Percentiles rank a stretch among this genome's conserved stretches.
Conservation (phyloP, 352 stramenopile genomes). For the Phytophthora uliginosa region DNA sequence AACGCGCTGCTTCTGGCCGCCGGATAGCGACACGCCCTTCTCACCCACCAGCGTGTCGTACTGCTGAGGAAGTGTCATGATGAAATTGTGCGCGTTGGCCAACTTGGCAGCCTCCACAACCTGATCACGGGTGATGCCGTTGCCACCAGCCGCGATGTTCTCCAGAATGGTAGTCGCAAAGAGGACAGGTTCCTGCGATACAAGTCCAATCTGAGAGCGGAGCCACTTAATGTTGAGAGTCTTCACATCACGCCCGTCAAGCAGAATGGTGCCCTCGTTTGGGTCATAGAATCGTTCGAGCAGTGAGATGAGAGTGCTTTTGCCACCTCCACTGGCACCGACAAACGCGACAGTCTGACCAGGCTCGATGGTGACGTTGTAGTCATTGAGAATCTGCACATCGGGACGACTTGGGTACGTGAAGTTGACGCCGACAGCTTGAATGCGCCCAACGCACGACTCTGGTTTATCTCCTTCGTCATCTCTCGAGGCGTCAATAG, state of each 20-base stretch:
- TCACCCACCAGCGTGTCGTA: slow-evolving; percentile 77
- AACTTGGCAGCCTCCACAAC: slow-evolving; percentile 71
- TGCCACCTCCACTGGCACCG: slow-evolving; percentile 42
- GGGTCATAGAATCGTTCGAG: slow-evolving; percentile 93
- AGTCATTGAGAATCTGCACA: slow-evolving; percentile 39
- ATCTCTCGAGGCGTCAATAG: slow-evolving; percentile 53
- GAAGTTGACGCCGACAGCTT: slow-evolving; percentile 69
- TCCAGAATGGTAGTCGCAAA: slow-evolving; percentile 91
- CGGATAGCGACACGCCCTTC: slow-evolving; percentile 88
- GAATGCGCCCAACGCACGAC: slow-evolving; percentile 44
- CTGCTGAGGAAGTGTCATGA: slow-evolving; percentile 86
- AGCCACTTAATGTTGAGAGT: slow-evolving; percentile 85
- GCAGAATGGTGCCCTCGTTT: slow-evolving; percentile 65
- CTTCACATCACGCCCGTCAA: slow-evolving; percentile 85
- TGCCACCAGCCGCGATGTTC: slow-evolving; percentile 90
- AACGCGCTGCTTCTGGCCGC: slow-evolving; percentile 59
- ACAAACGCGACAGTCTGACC: slow-evolving; percentile 46
- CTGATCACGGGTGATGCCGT: slow-evolving; percentile 67
- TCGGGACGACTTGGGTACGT: slow-evolving; percentile 71
- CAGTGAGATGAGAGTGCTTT: slow-evolving; percentile 66
- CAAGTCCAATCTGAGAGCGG: slow-evolving; percentile 71
- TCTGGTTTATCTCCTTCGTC: slow-evolving; percentile 39
- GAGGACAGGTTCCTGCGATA: slow-evolving; percentile 91
- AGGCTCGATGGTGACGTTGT: slow-evolving; percentile 46
- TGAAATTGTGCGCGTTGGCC: slow-evolving; percentile 63